Evolutionary conservation across 768 basidiomycete genomes (phyloP), one percentile per base, ranked within the genome.

Genomic region (Gloeophyllum trabeum): DNA sequence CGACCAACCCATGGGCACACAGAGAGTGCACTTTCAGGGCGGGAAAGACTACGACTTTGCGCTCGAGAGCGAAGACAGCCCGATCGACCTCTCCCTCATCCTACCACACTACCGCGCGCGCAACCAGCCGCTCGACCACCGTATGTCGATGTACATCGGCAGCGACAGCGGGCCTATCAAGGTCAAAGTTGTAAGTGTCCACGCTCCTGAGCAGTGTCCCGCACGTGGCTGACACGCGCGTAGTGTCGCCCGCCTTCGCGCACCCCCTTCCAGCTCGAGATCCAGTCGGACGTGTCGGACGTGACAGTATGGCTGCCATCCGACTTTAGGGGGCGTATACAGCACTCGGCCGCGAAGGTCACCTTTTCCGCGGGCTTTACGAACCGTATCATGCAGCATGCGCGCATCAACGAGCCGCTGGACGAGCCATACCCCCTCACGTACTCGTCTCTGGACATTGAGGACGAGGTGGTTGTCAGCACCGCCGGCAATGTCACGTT

Each of bases 101-200:
- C 65, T 88, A 36, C 85, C 85, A 1, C 85, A 87, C 53, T 85
- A 85, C 53, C 82, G 85, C 32, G 83, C 85, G 7, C 73, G 75
- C 26, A 64, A 75, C 49, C 82, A 87, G 51, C 84, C 85, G 0
- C 57, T 81, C 22, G 71, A 77, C 30, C 77, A 86, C 58, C 79
- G 80, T 30, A 66, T 87, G 64, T 70, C 71, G 54, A 80, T 87
- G 76, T 75, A 75, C 54, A 56, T 85, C 44, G 67, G 67, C 35
- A 70, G 66, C 45, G 62, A 73, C 10, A 55, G 61, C 3, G 64
- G 65, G 13, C 69, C 76, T 4, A 67, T 83, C 41, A 84, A 80
- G 58, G 63, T 82, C 32, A 82, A 79, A 76, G 66, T 88, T 28
- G 85, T 88, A 49, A 52, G 84, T 77, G 24, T 13, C 22, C 22